Evolutionary conservation across 495 filamentous ascomycete genomes (phyloP), one percentile per base, ranked within the genome.

Genomic region (Neohortaea acidophila): DNA sequence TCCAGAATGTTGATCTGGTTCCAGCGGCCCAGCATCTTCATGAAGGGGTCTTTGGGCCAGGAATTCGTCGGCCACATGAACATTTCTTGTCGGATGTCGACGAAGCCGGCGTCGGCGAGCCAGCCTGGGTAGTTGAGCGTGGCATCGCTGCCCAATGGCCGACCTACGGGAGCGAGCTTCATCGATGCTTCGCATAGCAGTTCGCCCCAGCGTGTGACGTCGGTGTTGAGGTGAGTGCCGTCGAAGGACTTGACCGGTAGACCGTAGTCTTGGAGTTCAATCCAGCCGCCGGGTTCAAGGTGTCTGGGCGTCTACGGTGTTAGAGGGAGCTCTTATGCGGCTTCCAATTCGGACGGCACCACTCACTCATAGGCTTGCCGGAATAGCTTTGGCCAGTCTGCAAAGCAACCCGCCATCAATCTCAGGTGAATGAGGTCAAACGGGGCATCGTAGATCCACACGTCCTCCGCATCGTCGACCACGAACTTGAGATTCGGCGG

Each of bases 361-460:
- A 21, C 37, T 31, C 37, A 54, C 20, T 59, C 49, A 40, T 56
- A 67, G 17, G 59, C 56, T 18, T 60, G 51, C 8, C 43, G 40
- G 49, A 70, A 59, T 23, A 70, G 57, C 21, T 49, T 42, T 20
- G 44, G 57, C 50, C 67, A 70, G 54, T 73, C 63, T 19, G 60
- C 50, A 39, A 72, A 67, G 28, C 53, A 63, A 44, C 60, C 62
- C 23, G 59, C 48, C 43, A 75, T 58, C 40, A 65, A 58, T 8
- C 70, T 63, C 7, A 58, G 53, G 43, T 74, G 65, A 39, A 75
- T 63, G 45, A 64, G 68, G 51, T 73, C 63, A 46, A 68, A 74
- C 19, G 57, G 51, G n/a, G 58, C 45, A 27, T 43, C 45, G 39
- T 64, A 72, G 0, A 60, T 44, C 72, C 70, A 77, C 3, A 63